phyloP scores from a whole-genome alignment of 2,329 filamentous ascomycete genomes.

The Ophidiomyces ophidiicola region DNA sequence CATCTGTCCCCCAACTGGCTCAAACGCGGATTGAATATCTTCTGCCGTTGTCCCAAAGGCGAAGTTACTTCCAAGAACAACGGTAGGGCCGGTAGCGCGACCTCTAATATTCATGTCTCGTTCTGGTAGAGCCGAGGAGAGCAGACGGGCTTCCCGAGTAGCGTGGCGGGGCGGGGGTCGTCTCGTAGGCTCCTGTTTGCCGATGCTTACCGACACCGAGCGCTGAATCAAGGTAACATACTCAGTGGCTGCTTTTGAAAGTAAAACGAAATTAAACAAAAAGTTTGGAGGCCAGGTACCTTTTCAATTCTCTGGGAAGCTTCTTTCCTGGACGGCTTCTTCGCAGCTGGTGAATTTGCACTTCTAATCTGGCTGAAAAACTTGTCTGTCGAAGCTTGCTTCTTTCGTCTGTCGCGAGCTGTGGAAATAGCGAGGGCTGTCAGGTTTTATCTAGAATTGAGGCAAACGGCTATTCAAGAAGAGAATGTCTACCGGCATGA shows the following conservation, averaged over 20 bases:
- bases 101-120: constrained; percentile 45
- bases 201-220: neutral
- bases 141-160: constrained; percentile 10
- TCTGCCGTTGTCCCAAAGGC: constrained; percentile 53
- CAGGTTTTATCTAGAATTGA: neutral
- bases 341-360: constrained; percentile 35
- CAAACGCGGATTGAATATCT: constrained; percentile 51
- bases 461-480: neutral
- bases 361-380: constrained; percentile 46
- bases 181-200: constrained; percentile 6
- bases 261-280: neutral
- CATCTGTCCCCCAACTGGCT: constrained; percentile 41
- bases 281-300: constrained; percentile 25
- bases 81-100: constrained; percentile 40
- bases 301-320: constrained; percentile 45
- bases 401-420: constrained; percentile 45
- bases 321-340: constrained; percentile 26
- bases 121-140: constrained; percentile 9
- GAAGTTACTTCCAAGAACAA: constrained; percentile 51
- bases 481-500: constrained; percentile 33
- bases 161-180: neutral
- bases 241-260: constrained; percentile 1
- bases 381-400: constrained; percentile 46
- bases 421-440: constrained; percentile 6
- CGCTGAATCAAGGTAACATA: constrained; percentile 8